Conservation (phyloP, 2,329 filamentous ascomycete species). For the Samsoniella hepiali region DNA sequence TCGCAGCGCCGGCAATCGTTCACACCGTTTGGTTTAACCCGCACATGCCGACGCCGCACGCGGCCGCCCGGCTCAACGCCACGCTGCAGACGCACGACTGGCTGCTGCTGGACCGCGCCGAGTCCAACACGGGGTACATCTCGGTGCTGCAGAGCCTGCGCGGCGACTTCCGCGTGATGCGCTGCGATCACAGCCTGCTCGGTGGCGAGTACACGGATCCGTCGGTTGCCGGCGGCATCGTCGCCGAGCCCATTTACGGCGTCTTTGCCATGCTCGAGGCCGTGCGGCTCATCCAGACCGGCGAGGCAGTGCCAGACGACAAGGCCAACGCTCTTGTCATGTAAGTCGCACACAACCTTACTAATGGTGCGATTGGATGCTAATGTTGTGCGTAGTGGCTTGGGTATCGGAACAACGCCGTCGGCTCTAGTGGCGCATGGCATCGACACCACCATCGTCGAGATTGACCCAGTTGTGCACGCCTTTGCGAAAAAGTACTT, state of each 20-base stretch:
- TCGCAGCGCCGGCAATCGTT: slow-evolving; percentile 68
- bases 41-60: slow-evolving; percentile 62
- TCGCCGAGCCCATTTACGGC: slow-evolving; percentile 86
- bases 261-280: slow-evolving; percentile 97
- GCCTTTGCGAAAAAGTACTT: slow-evolving; percentile 83
- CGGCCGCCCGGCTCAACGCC: slow-evolving; percentile 61
- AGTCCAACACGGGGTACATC: slow-evolving; percentile 88
- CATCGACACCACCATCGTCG: slow-evolving; percentile 88
- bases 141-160: slow-evolving; percentile 78
- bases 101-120: slow-evolving; percentile 73
- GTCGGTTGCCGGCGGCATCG: slow-evolving; percentile 41
- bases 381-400: slow-evolving; percentile 53
- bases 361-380: background rate
- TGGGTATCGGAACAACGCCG: slow-evolving; percentile 89
- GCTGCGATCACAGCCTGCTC: slow-evolving; percentile 90
- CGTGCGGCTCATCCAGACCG: slow-evolving; percentile 70
- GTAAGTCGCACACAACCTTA: slow-evolving; percentile 46
- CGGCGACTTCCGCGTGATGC: slow-evolving; percentile 73
- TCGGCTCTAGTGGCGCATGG: slow-evolving; percentile 83
- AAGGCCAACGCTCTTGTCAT: slow-evolving; percentile 80
- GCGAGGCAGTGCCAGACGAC: slow-evolving; percentile 52
- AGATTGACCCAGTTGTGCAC: slow-evolving; percentile 88
- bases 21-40: slow-evolving; percentile 71
- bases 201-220: slow-evolving; percentile 81
- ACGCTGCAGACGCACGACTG: slow-evolving; percentile 65